Base-by-base conservation (phyloP, 2,329 filamentous ascomycete genomes). In the Pseudophaeomoniella oleicola region DNA sequence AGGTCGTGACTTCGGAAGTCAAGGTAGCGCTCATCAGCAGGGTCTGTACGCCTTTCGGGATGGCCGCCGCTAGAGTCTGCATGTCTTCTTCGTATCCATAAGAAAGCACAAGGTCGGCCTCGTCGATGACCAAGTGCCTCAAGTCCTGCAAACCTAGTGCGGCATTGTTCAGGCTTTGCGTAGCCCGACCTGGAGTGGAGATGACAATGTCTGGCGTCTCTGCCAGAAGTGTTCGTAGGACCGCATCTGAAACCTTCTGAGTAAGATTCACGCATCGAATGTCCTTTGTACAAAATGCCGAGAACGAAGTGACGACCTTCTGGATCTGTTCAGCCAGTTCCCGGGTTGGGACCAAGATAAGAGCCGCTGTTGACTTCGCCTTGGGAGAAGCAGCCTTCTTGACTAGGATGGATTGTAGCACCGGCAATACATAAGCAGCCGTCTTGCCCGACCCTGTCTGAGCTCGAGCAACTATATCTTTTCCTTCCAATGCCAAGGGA, bases 391-490 rank as follows among this genome's bases (percentile, higher is more conserved):
- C 48, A 48, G 71, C 60, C 60, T 94, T 94, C 46, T 75, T 74
- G 53, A 80, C 82, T 38, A 98, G 63, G 42, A 94, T 82, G 22
- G 74, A 72, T 47, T 94, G 81, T 12, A 98, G 62, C n/a, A 94
- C 71, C 2, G 90, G 90, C 30, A 98, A 69, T 4, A 94, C 66
- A 55, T 96, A 96, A 35, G 90, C 88, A n/a, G 85, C 85, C 9
- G 90, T 98, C 68, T 98, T 98, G 47, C 90, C 90, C 3, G 87
- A 94, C 10, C 90, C 90, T 4, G 90, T 96, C 58, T 88, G 92
- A 27, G 88, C 85, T 52, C 88, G 86, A 37, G 86, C 87, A 29
- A 96, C 67, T 34, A 98, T 77, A 66, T 96, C 86, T 51, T 84
- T 79, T 10, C 90, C 88, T 44, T 86, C 76, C 13, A 96, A 66